Base-by-base conservation (phyloP, 345 rosid species). In the Boechera stricta region DNA sequence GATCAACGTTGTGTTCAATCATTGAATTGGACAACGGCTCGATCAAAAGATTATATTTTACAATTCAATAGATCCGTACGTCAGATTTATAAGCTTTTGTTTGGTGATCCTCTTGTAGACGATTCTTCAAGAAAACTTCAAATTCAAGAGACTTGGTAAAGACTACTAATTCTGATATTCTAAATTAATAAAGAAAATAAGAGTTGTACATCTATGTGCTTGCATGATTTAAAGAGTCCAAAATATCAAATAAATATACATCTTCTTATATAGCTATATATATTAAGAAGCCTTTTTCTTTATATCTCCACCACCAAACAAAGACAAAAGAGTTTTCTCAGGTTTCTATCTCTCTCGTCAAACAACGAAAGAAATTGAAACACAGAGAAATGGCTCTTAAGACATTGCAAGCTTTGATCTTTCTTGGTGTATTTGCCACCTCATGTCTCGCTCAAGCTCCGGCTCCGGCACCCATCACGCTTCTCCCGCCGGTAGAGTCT, bases 391-490 rank as follows among this genome's bases (percentile, higher is more conserved):
- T 90, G 96, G 81, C 74, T 78, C 24, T 59, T 60, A 67, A 85
- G 13, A 59, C 82, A 63, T 28, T 85, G 55, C 84, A 92, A 71
- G 82, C 86, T 47, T 42, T 90, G 24, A 61, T 90, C 61, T 66
- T 92, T 77, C 75, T 92, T 72, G 90, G 89, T 74, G 87, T 92
- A 53, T 60, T 90, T 78, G 87, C 86, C 74, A 83, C 88, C 5
- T 84, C 94, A 0, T 86, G 90, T 80, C 54, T 85, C 64, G 95
- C 97, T 18, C 95, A 91, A 67, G 82, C 94, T 18, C 95, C 95
- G 0, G 84, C 84, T 9, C 81, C 95, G 5, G 49, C 86, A 1
- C 82, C 82, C 1, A 53, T 54, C 3, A 73, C 64, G 36, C 4
- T 72, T 60, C 66, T 73, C 57, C 78, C 82, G 4, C 81, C 81